These are phyloP conservation scores for Hymenoscyphus occultus DNA, from an alignment of 2,329 filamentous ascomycete genomes.

Conservation along the genomic window DNA sequence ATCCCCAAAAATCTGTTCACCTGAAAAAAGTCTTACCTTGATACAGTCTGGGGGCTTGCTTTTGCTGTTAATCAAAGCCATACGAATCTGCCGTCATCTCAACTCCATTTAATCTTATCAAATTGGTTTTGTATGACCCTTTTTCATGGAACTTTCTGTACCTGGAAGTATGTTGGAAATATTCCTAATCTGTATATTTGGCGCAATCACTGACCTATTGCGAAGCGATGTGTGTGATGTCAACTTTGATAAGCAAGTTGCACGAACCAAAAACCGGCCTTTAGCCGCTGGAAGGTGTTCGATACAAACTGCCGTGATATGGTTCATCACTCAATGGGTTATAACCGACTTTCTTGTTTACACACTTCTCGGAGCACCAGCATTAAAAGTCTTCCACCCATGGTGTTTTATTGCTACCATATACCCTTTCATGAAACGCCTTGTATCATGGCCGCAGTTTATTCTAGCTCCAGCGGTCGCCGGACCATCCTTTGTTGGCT, in stretches of 20 bases:
- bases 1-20: not conserved
- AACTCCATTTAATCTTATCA: constrained; percentile 1
- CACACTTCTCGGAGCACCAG: not conserved
- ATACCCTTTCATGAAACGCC: constrained; percentile 9
- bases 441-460: constrained; percentile 2
- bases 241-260: constrained; percentile 6
- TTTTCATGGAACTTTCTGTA: constrained; percentile 4
- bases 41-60: not conserved
- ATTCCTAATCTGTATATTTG: not conserved
- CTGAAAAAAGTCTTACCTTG: not conserved
- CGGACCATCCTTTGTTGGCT: constrained; percentile 4
- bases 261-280: constrained; percentile 7
- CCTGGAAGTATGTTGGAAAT: not conserved
- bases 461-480: constrained; percentile 3
- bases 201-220: not conserved
- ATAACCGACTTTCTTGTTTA: constrained; percentile 1
- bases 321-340: constrained; percentile 2
- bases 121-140: constrained; percentile 6
- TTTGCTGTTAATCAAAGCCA: constrained; percentile 4
- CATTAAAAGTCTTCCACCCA: not conserved
- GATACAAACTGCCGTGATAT: not conserved
- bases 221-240: constrained; percentile 4
- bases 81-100: not conserved
- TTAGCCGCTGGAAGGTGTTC: constrained; percentile 4
- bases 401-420: constrained; percentile 1